A percentile compares a stretch with the other conserved stretches of the same genome.
Evolutionary conservation across 768 basidiomycete species (phyloP).

Genomic region (Lactarius tabidus): DNA sequence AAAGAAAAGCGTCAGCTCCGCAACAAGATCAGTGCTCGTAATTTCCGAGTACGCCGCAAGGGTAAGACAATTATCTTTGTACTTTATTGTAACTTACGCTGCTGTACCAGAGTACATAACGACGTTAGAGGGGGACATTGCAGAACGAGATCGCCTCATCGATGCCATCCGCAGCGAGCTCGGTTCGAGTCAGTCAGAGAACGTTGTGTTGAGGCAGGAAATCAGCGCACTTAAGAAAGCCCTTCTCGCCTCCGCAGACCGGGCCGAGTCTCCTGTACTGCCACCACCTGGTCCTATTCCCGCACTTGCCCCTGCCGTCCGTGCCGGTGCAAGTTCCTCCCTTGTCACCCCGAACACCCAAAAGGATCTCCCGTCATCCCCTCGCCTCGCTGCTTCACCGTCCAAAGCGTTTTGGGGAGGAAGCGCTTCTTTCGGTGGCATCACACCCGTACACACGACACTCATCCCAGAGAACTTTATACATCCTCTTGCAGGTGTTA

Average conservation of each 20-base stretch:
- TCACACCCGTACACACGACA: conserved; percentile 82
- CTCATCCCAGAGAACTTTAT: conserved; percentile 59
- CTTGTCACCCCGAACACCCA: conserved; percentile 66
- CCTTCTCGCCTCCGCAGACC: conserved; percentile 62
- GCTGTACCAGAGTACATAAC: conserved; percentile 76
- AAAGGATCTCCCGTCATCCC: conserved; percentile 70
- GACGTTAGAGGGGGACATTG: conserved; percentile 90
- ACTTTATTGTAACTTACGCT: background rate
- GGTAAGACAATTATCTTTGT: conserved; percentile 42
- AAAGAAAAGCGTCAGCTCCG: conserved; percentile 96
- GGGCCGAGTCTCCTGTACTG: conserved; percentile 38
- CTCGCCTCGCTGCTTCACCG: conserved; percentile 39
- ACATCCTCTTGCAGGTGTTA: conserved; percentile 18
- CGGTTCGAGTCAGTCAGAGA: conserved; percentile 74
- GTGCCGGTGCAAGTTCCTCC: conserved; percentile 28
- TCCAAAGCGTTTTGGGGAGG: conserved; percentile 78
- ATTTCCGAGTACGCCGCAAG: conserved; percentile 93
- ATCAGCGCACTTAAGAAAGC: conserved; percentile 69
- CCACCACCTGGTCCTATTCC: conserved; percentile 45
- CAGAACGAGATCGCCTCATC: conserved; percentile 86
- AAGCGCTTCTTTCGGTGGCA: conserved; percentile 52
- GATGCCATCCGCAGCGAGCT: conserved; percentile 84
- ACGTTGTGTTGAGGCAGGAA: conserved; percentile 75
- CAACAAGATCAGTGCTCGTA: conserved; percentile 95
- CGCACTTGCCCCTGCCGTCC: conserved; percentile 22